Percentiles rank a stretch among this genome's conserved stretches.
phyloP scores from a whole-genome alignment of 2,329 filamentous ascomycete genomes.

The Diplodia scrobiculata region DNA sequence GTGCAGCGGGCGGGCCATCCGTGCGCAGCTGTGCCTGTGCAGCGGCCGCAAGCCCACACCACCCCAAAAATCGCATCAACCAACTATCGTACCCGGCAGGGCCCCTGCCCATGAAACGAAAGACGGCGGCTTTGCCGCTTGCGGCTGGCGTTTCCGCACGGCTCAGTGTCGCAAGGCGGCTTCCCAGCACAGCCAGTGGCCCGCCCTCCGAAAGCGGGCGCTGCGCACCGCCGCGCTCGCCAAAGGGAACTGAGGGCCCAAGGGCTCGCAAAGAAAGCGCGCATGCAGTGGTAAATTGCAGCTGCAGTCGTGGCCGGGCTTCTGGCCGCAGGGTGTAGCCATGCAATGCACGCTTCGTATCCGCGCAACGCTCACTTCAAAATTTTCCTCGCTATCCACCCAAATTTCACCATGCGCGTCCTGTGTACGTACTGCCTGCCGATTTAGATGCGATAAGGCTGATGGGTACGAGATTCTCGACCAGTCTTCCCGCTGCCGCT shows the following conservation, averaged over 20 bases:
- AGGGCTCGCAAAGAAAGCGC: no score
- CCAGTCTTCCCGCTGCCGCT: neutral
- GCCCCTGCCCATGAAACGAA: constrained; percentile 2
- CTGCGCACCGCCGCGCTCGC: neutral
- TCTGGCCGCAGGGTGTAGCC: neutral
- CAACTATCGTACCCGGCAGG: neutral
- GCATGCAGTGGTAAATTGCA: neutral
- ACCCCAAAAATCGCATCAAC: neutral
- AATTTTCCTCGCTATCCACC: neutral
- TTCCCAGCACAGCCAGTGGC: neutral
- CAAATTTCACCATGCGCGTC: neutral
- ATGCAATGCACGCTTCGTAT: neutral
- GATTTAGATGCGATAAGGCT: constrained; percentile 24
- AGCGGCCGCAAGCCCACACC: neutral
- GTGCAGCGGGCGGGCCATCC: neutral
- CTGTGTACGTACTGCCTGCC: neutral
- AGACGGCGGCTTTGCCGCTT: constrained; percentile 21
- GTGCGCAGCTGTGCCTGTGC: neutral
- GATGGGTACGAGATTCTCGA: constrained; percentile 19
- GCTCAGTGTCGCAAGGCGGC: constrained; percentile 3
- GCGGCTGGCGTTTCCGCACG: constrained; percentile 19
- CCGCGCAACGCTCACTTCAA: neutral
- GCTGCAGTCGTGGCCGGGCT: neutral
- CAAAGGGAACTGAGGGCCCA: neutral
- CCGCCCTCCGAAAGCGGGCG: neutral